Conservation (phyloP, 2,329 filamentous ascomycete species). For the Diplodia scrobiculata region DNA sequence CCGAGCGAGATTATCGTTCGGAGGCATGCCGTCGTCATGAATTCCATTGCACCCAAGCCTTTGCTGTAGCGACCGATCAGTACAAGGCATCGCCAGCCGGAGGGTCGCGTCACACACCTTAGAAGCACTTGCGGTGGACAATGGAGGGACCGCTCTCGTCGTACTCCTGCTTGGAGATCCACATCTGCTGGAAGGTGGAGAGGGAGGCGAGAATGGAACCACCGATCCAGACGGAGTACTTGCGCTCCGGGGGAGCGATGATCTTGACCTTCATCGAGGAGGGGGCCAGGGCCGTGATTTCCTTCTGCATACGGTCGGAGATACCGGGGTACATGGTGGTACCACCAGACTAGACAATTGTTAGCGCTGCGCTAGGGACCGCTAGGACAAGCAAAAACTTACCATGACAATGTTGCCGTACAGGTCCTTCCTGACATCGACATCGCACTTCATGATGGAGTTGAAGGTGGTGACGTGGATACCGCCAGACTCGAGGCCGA, state of each 20-base stretch:
- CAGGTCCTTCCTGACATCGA: conserved; percentile 99
- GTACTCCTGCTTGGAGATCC: conserved; percentile 99
- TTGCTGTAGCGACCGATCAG: conserved; percentile 36
- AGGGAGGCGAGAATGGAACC: conserved; percentile 99
- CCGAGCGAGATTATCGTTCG: conserved; percentile 23
- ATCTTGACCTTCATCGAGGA: conserved; percentile 99
- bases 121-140: conserved; percentile 99
- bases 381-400: conserved; percentile 50
- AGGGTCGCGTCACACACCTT: conserved; percentile 60
- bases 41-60: conserved; percentile 23
- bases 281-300: conserved; percentile 98
- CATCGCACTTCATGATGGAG: conserved; percentile 99
- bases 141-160: conserved; percentile 99
- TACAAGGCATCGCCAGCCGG: conserved; percentile 5
- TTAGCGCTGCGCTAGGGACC: conserved; percentile 40
- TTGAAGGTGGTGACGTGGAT: conserved; percentile 99
- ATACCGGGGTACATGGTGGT: conserved; percentile 99
- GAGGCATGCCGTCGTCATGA: conserved; percentile 26
- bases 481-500: conserved; percentile 97
- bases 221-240: conserved; percentile 99
- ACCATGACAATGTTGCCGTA: conserved; percentile 99
- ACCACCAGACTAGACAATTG: conserved; percentile 82
- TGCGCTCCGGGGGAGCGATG: conserved; percentile 99
- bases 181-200: conserved; percentile 99
- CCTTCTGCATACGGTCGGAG: conserved; percentile 99